phyloP scores from a whole-genome alignment of 257 asterid genomes.

The Solanum virginianum region DNA sequence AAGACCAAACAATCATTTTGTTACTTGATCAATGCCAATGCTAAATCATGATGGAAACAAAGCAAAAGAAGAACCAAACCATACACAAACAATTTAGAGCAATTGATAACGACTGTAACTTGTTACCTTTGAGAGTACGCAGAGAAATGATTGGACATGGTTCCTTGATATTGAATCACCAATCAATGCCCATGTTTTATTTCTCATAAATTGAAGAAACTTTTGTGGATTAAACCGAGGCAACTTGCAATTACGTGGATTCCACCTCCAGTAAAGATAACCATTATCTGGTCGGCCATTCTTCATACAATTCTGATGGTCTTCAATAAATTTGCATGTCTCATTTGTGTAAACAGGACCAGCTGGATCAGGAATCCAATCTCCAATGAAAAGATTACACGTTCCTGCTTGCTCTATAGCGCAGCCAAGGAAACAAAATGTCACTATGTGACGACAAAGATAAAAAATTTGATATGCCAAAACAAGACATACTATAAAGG shows the following conservation, averaged over 20 bases:
- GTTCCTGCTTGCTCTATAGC: conserved; percentile 13
- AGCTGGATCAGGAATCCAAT: conserved; percentile 50
- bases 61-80: not conserved
- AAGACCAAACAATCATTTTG: not conserved
- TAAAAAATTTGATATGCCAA: not conserved
- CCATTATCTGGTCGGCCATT: conserved; percentile 65
- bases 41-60: not conserved
- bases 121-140: conserved; percentile 58
- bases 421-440: not conserved
- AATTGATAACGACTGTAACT: not conserved
- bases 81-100: not conserved
- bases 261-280: conserved; percentile 85
- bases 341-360: conserved; percentile 63
- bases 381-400: conserved; percentile 57
- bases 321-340: conserved; percentile 52
- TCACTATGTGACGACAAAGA: not conserved
- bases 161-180: conserved; percentile 84
- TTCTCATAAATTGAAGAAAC: conserved; percentile 58
- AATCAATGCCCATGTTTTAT: conserved; percentile 55
- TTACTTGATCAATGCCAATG: not conserved
- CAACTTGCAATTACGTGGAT: conserved; percentile 49
- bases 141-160: conserved; percentile 68
- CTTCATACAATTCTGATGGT: conserved; percentile 56
- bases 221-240: conserved; percentile 29
- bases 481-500: not conserved